phyloP scores from a whole-genome alignment of 2,329 filamentous ascomycete species.

The Dryadomyces quercus-mongolicae region DNA sequence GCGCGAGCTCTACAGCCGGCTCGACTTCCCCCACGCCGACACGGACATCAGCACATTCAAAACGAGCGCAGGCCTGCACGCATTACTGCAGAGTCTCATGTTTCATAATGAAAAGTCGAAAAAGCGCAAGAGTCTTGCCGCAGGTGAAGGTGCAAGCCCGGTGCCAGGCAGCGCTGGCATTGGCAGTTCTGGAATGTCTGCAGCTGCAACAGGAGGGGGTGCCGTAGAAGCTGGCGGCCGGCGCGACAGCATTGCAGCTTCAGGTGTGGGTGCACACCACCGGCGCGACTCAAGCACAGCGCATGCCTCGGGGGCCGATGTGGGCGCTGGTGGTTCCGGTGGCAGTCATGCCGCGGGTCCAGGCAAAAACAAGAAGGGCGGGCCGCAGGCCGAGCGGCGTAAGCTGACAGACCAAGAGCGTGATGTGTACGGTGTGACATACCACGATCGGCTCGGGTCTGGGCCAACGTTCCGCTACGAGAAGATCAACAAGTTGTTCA shows the following conservation, averaged over 20 bases:
- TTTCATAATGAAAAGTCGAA: slow-evolving; percentile 68
- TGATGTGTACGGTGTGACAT: slow-evolving; percentile 68
- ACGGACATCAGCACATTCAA: slow-evolving; percentile 68
- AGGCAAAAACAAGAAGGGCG: slow-evolving; percentile 34
- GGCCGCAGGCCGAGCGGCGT: slow-evolving; percentile 43
- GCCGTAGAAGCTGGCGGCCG: slow-evolving; percentile 25
- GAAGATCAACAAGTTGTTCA: slow-evolving; percentile 65
- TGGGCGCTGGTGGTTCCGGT: slow-evolving; percentile 19
- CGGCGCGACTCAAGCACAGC: slow-evolving; percentile 6
- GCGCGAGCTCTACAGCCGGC: slow-evolving; percentile 70
- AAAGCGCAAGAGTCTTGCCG: slow-evolving; percentile 66
- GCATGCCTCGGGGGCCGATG: neutral
- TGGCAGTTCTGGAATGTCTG: neutral
- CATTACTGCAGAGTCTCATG: slow-evolving; percentile 71
- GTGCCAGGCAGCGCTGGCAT: slow-evolving; percentile 21
- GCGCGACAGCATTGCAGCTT: slow-evolving; percentile 41
- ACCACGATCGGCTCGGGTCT: slow-evolving; percentile 72
- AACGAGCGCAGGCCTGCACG: slow-evolving; percentile 66
- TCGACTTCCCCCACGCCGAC: slow-evolving; percentile 66
- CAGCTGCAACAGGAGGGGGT: slow-evolving; percentile 13
- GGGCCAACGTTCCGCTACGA: slow-evolving; percentile 87
- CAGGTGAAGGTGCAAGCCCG: slow-evolving; percentile 41
- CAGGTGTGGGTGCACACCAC: slow-evolving; percentile 15
- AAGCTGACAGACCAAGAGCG: slow-evolving; percentile 67
- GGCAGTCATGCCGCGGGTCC: slow-evolving; percentile 15